phyloP scores from a whole-genome alignment of 78 protist genomes.

The Dictyostelium brefeldianum region DNA sequence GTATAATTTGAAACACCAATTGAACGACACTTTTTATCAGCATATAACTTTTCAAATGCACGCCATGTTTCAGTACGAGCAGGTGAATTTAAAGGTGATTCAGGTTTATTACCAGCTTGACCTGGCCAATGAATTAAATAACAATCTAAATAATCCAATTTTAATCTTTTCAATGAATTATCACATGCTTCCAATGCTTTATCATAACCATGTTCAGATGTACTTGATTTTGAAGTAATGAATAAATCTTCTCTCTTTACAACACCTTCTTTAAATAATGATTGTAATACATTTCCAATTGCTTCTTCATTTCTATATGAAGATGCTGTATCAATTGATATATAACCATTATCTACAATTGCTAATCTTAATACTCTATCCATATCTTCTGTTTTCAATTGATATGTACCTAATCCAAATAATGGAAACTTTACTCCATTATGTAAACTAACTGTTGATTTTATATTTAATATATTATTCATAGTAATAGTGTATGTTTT shows the following conservation, averaged over 20 bases:
- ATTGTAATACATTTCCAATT: slow-evolving; percentile 44
- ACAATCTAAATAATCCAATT: slow-evolving; percentile 52
- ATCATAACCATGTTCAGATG: slow-evolving; percentile 71
- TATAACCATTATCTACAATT: slow-evolving; percentile 44
- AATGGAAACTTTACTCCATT: slow-evolving; percentile 72
- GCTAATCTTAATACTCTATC: slow-evolving; percentile 19
- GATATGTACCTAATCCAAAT: slow-evolving; percentile 68
- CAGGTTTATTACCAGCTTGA: background rate
- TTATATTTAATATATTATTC: slow-evolving; percentile 20
- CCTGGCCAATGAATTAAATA: slow-evolving; percentile 79
- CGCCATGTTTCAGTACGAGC: slow-evolving; percentile 38
- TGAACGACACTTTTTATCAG: slow-evolving; percentile 45
- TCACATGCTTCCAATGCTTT: slow-evolving; percentile 41
- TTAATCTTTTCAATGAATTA: slow-evolving; percentile 33
- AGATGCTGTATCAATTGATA: slow-evolving; percentile 63
- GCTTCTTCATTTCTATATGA: slow-evolving; percentile 60
- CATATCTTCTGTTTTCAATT: slow-evolving; percentile 7
- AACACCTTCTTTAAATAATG: slow-evolving; percentile 20
- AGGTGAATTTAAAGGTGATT: slow-evolving; percentile 16
- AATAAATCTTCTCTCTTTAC: slow-evolving; percentile 85
- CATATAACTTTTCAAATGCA: slow-evolving; percentile 46
- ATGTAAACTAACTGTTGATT: slow-evolving; percentile 1
- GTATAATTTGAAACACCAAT: slow-evolving; percentile 88
- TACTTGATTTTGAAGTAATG: slow-evolving; percentile 60
- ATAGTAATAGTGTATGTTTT: background rate